Evolutionary conservation across 805 yeast genomes (phyloP).

Genomic region (Teunomyces lycoperdinae): DNA sequence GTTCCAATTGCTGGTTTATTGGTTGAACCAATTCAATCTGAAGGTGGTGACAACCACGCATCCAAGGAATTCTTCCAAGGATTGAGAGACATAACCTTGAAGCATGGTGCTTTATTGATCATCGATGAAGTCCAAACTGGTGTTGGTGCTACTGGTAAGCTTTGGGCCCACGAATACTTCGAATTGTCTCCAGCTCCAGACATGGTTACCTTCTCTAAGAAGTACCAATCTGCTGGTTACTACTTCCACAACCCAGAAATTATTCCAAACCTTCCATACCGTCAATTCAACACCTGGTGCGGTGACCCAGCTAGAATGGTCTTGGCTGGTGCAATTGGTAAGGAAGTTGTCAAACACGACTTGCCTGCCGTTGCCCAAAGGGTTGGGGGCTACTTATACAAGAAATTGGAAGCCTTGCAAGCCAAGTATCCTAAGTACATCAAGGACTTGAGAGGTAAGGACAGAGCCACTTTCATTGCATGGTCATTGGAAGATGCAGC

Average conservation of each 20-base stretch:
- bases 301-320: slow-evolving; percentile 84
- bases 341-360: slow-evolving; percentile 60
- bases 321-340: slow-evolving; percentile 69
- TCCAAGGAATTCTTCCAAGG: slow-evolving; percentile 77
- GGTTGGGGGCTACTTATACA: slow-evolving; percentile 68
- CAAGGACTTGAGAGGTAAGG: slow-evolving; percentile 67
- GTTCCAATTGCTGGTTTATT: slow-evolving; percentile 84
- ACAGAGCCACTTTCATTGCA: slow-evolving; percentile 78
- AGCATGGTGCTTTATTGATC: slow-evolving; percentile 68
- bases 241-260: slow-evolving; percentile 73
- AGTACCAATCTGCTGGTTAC: slow-evolving; percentile 88
- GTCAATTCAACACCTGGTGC: slow-evolving; percentile 94
- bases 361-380: slow-evolving; percentile 53
- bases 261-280: slow-evolving; percentile 73
- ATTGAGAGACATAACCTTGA: slow-evolving; percentile 68
- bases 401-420: slow-evolving; percentile 51
- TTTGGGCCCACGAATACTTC: slow-evolving; percentile 91
- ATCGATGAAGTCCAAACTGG: slow-evolving; percentile 91
- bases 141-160: slow-evolving; percentile 79
- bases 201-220: slow-evolving; percentile 82
- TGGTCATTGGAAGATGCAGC: slow-evolving; percentile 60
- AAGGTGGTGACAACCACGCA: slow-evolving; percentile 91
- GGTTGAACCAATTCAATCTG: slow-evolving; percentile 89
- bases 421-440: slow-evolving; percentile 52
- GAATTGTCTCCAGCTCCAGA: slow-evolving; percentile 74